Base-by-base conservation (phyloP, 768 basidiomycete species). In the Suillus bovinus region DNA sequence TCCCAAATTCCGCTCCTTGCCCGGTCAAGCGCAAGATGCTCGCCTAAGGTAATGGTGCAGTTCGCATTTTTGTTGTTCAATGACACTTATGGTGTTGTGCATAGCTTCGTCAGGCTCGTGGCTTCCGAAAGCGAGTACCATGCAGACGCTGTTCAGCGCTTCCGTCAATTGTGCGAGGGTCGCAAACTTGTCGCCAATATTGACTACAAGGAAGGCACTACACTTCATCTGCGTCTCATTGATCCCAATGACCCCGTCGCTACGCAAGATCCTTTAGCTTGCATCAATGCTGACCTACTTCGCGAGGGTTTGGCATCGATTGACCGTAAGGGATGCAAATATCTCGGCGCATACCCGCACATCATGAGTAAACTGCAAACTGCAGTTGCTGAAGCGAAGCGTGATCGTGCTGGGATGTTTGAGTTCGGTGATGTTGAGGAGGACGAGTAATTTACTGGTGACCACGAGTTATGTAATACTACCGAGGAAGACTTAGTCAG, bases 151-250 rank as follows among this genome's bases (percentile, higher is more conserved):
- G 72, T 94, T 54, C 89, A 93, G 56, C 88, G 92, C 56, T 98
- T 98, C 87, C 86, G 89, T 29, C 75, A 82, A 17, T 79, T 95
- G 22, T 92, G 90, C 67, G 94, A 95, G 76, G 94, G 93, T n/a
- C 89, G 94, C 59, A 95, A 95, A 70, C 82, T 99, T n/a, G 80
- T 99, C 55, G 97, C 95, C n/a, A 98, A 96, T 77, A 80, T 95
- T 62, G 97, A 99, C 74, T 84, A 89, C 70, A 87, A 81, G 69
- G 96, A 97, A 69, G 89, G 91, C 29, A 67, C 82, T 24, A 69
- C 88, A 1, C 79, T 96, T 33, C 94, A 97, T 75, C 85, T 99
- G 59, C 91, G 96, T 54, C 85, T 99, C 39, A 96, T 97, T 64
- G 96, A 99, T 72, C 92, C 96, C 1, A 73, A 81, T 29, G 90